Percentiles rank a stretch among this genome's conserved stretches.
These are phyloP conservation scores for Helicostylum pulchrum DNA, from an alignment of 192 early-diverging fungal genomes.

Conservation along the genomic window DNA sequence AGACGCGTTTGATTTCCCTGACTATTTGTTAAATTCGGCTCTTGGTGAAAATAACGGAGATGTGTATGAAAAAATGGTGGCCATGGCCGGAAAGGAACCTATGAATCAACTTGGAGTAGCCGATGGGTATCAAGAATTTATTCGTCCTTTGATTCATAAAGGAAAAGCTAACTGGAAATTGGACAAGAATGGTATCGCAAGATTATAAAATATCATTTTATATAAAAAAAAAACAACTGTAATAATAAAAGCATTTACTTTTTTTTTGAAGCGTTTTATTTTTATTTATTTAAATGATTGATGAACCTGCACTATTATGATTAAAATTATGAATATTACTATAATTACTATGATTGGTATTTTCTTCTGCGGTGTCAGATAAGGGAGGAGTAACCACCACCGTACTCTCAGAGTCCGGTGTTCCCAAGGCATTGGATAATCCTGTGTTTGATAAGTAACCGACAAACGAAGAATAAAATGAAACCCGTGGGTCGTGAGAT, in stretches of 20 bases:
- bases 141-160: constrained; percentile 23
- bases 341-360: no score
- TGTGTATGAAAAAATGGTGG: constrained; percentile 72
- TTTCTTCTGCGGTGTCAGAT: no score
- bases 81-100: constrained; percentile 72
- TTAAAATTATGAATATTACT: no score
- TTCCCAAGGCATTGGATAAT: neutral
- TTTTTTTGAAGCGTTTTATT: no score
- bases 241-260: no score
- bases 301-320: no score
- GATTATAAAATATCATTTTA: constrained; percentile 6
- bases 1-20: constrained; percentile 74
- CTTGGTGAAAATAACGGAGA: constrained; percentile 69
- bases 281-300: no score
- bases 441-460: neutral
- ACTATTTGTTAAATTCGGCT: constrained; percentile 74
- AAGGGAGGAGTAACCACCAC: neutral
- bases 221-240: no score
- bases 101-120: constrained; percentile 61
- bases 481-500: neutral
- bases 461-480: constrained; percentile 6
- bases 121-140: constrained; percentile 50
- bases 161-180: constrained; percentile 26
- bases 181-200: constrained; percentile 17
- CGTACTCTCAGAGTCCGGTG: neutral